Base-by-base conservation (phyloP, 78 protist genomes). In the Capsaspora owczarzaki region DNA sequence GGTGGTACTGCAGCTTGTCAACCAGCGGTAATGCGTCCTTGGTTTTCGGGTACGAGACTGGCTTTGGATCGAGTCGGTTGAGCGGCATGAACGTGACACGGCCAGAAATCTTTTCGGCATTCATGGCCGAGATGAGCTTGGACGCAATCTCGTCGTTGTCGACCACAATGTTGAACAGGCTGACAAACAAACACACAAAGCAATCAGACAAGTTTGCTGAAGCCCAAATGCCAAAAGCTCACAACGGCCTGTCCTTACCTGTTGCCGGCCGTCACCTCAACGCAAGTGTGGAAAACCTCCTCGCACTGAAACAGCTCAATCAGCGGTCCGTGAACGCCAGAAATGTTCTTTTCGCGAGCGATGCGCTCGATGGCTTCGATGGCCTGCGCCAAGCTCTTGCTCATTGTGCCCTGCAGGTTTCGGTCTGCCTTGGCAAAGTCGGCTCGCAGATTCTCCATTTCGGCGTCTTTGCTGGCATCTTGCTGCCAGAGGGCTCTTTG, bases 81-180 rank as follows among this genome's bases (percentile, higher is more conserved):
- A 97, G 85, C 0, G 99, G 99, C 74, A 96, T 53, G 69, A 97
- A 96, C 1, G 99, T 79, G 53, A 95, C 83, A 37, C 99, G 82
- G 19, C 98, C 98, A 14, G 61, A 49, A 31, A 41, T 37, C 42
- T 40, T 60, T 10, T 85, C 77, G 4, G 37, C 49, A 53, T 75
- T 85, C 85, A 92, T 77, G 33, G 42, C 43, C 60, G 81, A 69
- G 47, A 92, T 43, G 22, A 89, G 19, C 23, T 61, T 38, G 22
- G 72, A 23, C 25, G 91, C 94, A 14, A 82, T 80, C 27, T 77
- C 79, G 66, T 92, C 97, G 14, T 68, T 85, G 33, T 96, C 98
- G 22, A 96, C 98, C 20, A 98, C 97, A 31, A 95, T 68, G 82
- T 93, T 61, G 93, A 97, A 97, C 44, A 98, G 89, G 40, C 81